phyloP scores from a whole-genome alignment of 148 eudicot genomes.

The Cornus suecica region DNA sequence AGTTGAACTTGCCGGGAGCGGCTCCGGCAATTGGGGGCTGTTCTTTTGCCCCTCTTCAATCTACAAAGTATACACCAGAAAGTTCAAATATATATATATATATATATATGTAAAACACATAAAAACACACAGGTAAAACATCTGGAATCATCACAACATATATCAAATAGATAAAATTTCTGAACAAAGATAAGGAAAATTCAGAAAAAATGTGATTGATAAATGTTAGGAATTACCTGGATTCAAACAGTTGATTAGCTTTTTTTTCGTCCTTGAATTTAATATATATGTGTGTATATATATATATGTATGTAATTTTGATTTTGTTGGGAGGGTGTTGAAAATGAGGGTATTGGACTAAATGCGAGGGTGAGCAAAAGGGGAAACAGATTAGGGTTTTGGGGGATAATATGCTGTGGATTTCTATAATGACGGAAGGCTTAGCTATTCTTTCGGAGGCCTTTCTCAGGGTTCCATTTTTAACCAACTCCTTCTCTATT shows the following conservation, averaged over 20 bases:
- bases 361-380: neutral
- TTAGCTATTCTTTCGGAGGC: neutral
- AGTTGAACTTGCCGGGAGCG: constrained; percentile 2
- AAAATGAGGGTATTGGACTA: neutral
- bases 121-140: neutral
- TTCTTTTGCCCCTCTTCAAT: neutral
- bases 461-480: neutral
- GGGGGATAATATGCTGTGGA: neutral
- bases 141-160: neutral
- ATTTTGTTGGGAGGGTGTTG: neutral
- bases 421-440: neutral
- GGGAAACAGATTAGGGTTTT: constrained; percentile 2
- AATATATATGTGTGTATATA: too few species aligned
- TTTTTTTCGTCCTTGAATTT: neutral
- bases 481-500: neutral
- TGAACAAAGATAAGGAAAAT: neutral
- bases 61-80: neutral
- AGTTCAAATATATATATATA: neutral
- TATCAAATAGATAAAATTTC: too few species aligned
- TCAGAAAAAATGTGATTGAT: neutral
- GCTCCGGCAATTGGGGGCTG: constrained; percentile 7
- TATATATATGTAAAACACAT: too few species aligned
- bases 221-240: neutral
- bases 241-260: neutral
- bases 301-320: too few species aligned